phyloP scores from a whole-genome alignment of 306 rosid genomes.

The Neltuma alba region DNA sequence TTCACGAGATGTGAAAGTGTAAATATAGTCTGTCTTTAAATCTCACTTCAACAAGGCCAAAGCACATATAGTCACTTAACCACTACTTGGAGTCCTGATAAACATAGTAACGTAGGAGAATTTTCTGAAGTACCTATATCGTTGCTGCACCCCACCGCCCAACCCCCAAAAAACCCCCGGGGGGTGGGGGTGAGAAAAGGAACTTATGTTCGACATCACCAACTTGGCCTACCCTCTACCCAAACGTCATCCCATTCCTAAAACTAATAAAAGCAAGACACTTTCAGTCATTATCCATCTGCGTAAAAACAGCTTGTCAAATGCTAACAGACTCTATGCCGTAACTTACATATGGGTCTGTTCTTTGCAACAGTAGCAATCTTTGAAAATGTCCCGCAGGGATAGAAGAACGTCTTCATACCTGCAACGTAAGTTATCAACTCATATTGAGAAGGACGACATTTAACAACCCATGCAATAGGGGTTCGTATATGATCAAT shows the following conservation, averaged over 20 bases:
- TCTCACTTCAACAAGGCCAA: neutral
- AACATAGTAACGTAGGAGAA: neutral
- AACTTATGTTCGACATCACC: constrained; percentile 6
- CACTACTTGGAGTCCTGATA: neutral
- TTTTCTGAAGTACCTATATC: constrained; percentile 5
- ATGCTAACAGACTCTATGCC: constrained; percentile 14
- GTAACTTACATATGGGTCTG: constrained; percentile 83
- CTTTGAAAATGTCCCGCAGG: constrained; percentile 91
- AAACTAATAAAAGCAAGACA: constrained; percentile 2
- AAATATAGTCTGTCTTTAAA: neutral
- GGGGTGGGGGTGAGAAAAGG: too few species aligned
- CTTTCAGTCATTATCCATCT: neutral
- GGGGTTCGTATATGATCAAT: too few species aligned
- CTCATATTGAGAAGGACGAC: neutral
- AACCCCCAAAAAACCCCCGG: neutral
- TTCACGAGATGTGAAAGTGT: neutral
- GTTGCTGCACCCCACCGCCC: neutral
- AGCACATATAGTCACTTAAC: neutral
- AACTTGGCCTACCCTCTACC: neutral
- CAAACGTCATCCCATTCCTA: neutral
- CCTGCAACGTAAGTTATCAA: constrained; percentile 54
- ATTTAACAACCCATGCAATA: too few species aligned
- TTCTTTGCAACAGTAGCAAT: constrained; percentile 82
- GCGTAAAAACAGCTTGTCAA: neutral
- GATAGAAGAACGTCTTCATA: constrained; percentile 80